A percentile compares a stretch with the other conserved stretches of the same genome.
phyloP scores from a whole-genome alignment of 2,329 filamentous ascomycete genomes.

The Claviceps quebecensis region DNA sequence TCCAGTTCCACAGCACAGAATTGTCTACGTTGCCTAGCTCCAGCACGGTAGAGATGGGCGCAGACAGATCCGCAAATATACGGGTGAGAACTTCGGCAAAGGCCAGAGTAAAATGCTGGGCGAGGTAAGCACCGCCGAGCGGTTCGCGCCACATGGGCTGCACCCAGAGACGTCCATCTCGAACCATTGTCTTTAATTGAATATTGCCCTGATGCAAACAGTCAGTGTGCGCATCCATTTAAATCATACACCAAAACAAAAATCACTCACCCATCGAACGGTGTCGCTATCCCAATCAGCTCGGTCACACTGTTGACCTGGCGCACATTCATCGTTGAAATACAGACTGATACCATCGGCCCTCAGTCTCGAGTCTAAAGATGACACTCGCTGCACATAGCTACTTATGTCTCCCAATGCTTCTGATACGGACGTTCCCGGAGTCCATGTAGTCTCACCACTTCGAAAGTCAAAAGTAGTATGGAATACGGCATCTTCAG shows the following conservation, averaged over 20 bases:
- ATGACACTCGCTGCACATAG: background rate
- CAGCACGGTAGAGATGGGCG: background rate
- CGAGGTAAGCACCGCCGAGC: background rate
- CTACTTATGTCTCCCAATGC: background rate
- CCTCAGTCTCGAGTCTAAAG: background rate
- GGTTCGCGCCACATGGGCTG: slow-evolving; percentile 3
- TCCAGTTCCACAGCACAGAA: slow-evolving; percentile 1
- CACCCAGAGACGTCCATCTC: background rate
- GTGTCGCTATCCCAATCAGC: background rate
- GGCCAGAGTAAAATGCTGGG: background rate
- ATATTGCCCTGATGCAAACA: background rate
- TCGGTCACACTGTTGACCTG: background rate
- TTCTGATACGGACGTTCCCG: background rate
- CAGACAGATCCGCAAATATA: background rate
- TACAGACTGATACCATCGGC: background rate
- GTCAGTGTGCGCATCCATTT: background rate
- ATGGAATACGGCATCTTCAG: background rate
- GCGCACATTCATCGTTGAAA: background rate
- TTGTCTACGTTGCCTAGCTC: background rate
- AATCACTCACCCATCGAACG: background rate
- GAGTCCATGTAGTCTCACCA: background rate
- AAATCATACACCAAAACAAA: background rate
- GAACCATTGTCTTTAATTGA: background rate
- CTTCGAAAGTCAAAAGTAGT: background rate
- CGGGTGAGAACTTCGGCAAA: background rate